Conservation (phyloP, 148 eudicot species). For the Euryodendron excelsum region DNA sequence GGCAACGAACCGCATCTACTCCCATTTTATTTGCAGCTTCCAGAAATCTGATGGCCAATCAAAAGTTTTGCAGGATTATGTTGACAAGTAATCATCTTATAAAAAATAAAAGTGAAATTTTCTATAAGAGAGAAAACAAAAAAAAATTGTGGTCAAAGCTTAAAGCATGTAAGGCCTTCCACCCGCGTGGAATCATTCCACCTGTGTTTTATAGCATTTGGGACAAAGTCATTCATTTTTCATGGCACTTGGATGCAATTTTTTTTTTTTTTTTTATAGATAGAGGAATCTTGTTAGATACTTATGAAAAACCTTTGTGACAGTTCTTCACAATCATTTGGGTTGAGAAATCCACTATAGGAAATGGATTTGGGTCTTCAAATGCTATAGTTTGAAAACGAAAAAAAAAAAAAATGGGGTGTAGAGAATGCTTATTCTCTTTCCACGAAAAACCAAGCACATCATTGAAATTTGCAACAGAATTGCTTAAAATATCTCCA, state of each 20-base stretch:
- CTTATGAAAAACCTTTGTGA: background rate
- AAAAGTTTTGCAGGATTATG: constrained; percentile 3
- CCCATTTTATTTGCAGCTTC: constrained; percentile 84
- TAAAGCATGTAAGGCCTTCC: constrained; percentile 3
- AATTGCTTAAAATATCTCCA: constrained; percentile 7
- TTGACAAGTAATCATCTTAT: background rate
- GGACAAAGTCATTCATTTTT: background rate
- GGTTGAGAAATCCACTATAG: constrained; percentile 1
- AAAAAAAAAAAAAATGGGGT: too few species aligned
- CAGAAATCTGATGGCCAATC: constrained; percentile 53
- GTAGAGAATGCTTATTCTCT: too few species aligned
- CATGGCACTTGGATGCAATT: background rate
- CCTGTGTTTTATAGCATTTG: background rate
- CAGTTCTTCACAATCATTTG: background rate
- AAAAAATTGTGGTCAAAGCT: background rate
- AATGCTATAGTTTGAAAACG: background rate
- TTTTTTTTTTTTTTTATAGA: background rate
- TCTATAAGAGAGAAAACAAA: background rate
- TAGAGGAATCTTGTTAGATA: background rate
- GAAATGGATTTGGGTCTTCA: background rate
- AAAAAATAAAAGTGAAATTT: background rate
- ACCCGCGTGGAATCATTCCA: too few species aligned
- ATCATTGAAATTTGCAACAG: background rate
- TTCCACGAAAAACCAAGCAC: background rate
- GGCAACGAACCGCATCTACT: constrained; percentile 54